phyloP scores from a whole-genome alignment of 2,329 filamentous ascomycete species.

The Paradendryphiella salina region DNA sequence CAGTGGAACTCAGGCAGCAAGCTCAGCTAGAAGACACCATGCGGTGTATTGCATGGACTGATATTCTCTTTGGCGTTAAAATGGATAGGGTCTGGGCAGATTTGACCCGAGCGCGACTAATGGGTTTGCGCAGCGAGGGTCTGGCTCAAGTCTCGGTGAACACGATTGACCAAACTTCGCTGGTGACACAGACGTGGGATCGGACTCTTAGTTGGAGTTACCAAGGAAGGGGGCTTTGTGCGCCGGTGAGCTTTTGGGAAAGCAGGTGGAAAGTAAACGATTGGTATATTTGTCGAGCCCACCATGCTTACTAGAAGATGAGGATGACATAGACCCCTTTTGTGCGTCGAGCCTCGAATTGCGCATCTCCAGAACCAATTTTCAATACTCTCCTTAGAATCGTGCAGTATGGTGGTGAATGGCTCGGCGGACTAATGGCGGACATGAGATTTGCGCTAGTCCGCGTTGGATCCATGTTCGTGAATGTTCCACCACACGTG shows the following conservation, averaged over 20 bases:
- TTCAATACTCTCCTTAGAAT: too few species aligned
- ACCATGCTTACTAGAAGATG: background rate
- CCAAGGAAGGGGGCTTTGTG: background rate
- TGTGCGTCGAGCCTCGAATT: too few species aligned
- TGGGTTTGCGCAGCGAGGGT: background rate
- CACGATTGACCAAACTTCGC: background rate
- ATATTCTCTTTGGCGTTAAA: slow-evolving; percentile 19
- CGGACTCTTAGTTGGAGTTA: background rate
- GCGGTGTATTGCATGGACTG: slow-evolving; percentile 30
- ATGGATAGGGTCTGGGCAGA: slow-evolving; percentile 13
- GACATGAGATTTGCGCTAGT: background rate
- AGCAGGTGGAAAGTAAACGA: background rate
- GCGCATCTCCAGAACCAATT: too few species aligned
- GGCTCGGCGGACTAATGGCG: slow-evolving; percentile 13
- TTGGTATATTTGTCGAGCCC: background rate
- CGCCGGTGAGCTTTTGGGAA: background rate
- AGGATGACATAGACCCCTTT: too few species aligned
- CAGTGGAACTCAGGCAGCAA: background rate
- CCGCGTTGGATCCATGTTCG: slow-evolving; percentile 4
- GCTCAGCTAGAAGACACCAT: slow-evolving; percentile 17
- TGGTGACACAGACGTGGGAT: background rate
- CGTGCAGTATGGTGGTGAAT: background rate
- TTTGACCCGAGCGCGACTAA: background rate
- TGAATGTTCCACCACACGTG: slow-evolving; percentile 15
- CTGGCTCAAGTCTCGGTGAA: background rate